Percentiles rank a stretch among this genome's conserved stretches.
phyloP scores from a whole-genome alignment of 2,329 filamentous ascomycete species.

The Alternaria ventricosa region DNA sequence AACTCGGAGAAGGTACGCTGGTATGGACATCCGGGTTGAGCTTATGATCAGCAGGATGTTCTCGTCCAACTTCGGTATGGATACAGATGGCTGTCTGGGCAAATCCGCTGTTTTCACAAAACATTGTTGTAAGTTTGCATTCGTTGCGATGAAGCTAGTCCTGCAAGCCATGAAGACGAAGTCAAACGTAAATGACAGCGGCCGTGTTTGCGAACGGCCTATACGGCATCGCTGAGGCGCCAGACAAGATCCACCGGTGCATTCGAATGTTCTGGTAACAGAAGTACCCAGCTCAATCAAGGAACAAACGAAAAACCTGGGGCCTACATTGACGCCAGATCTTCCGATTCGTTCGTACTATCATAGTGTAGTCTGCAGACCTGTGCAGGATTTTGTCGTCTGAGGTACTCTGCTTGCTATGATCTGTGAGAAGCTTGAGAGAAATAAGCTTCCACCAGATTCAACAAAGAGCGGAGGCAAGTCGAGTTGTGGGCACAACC shows the following conservation, averaged over 20 bases:
- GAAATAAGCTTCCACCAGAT: slow-evolving; percentile 15
- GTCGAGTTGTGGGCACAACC: neutral
- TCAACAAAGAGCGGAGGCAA: neutral
- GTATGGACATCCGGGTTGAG: neutral
- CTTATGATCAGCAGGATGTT: neutral
- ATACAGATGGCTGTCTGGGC: neutral
- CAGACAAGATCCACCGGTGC: neutral
- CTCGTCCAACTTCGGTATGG: neutral
- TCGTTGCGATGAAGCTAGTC: neutral
- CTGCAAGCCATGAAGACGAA: neutral
- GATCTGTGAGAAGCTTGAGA: slow-evolving; percentile 17
- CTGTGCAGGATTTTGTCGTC: neutral
- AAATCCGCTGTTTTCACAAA: neutral
- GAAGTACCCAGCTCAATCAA: neutral
- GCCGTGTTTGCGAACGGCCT: neutral
- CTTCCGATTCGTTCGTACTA: neutral
- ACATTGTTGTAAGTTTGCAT: neutral
- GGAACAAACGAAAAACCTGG: neutral
- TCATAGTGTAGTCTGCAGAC: neutral
- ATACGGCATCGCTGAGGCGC: neutral
- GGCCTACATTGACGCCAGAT: neutral
- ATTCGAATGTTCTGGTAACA: neutral
- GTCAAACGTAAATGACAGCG: neutral
- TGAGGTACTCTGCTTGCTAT: neutral
- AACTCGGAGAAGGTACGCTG: neutral